A percentile compares a stretch with the other conserved stretches of the same genome.
Evolutionary conservation across 208 protist genomes (phyloP).

Genomic region (Leishmania tarentolae): DNA sequence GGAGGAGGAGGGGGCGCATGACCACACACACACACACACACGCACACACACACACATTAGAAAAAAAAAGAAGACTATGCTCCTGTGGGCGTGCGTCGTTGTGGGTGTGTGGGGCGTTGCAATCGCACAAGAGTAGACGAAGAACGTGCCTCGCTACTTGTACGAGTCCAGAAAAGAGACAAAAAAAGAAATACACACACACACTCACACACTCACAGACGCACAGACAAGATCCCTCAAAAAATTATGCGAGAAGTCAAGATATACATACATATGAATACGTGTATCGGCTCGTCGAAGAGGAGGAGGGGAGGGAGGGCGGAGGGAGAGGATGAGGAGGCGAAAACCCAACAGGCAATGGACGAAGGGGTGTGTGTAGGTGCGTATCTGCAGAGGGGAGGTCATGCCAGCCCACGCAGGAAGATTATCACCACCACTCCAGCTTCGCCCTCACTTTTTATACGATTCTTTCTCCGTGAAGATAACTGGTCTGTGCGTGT

Average conservation of each 20-base stretch:
- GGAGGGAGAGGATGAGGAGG: constrained; percentile 4
- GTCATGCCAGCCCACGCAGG: neutral
- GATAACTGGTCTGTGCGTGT: no score
- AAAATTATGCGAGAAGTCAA: neutral
- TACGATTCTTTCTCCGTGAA: neutral
- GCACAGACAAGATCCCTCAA: neutral
- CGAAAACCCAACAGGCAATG: neutral
- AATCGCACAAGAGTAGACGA: constrained; percentile 6
- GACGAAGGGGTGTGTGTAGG: neutral
- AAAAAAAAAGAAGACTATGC: neutral
- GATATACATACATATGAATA: neutral
- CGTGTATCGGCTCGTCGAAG: neutral
- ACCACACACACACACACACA: neutral
- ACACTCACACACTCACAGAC: neutral
- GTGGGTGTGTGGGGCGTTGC: neutral
- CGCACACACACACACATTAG: neutral
- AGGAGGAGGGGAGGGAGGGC: neutral
- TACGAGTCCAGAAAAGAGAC: constrained; percentile 1
- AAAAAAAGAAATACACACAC: neutral
- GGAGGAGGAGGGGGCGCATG: neutral
- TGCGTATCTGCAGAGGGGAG: neutral
- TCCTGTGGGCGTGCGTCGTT: neutral
- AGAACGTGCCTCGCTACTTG: constrained; percentile 18
- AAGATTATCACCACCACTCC: neutral
- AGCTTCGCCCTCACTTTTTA: neutral